A percentile compares a stretch with the other conserved stretches of the same genome.
phyloP scores from a whole-genome alignment of 345 rosid species.

The Carallia brachiata region DNA sequence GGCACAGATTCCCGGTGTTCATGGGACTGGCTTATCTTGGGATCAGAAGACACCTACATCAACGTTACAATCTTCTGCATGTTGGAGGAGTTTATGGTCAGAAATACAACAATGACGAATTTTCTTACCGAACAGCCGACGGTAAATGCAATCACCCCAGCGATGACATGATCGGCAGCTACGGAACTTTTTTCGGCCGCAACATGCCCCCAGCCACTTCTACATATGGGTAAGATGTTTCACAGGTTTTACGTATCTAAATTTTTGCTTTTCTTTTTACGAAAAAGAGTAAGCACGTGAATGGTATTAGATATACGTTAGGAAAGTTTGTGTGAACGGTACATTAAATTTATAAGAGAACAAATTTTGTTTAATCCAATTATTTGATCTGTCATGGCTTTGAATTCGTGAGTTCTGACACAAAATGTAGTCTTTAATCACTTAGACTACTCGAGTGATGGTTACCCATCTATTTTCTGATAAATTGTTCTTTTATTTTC shows the following conservation, averaged over 20 bases:
- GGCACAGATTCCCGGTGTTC: slow-evolving; percentile 67
- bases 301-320: too few relatives aligned
- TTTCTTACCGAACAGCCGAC: slow-evolving; percentile 57
- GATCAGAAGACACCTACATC: slow-evolving; percentile 64
- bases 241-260: too few relatives aligned
- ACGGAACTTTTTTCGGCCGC: slow-evolving; percentile 59
- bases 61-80: slow-evolving; percentile 64
- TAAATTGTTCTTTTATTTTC: too few relatives aligned
- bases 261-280: too few relatives aligned
- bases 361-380: too few relatives aligned
- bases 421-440: too few relatives aligned
- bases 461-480: not conserved
- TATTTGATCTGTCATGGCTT: too few relatives aligned
- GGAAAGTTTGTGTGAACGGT: too few relatives aligned
- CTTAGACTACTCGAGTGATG: too few relatives aligned
- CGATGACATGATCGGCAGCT: slow-evolving; percentile 57
- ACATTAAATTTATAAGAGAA: too few relatives aligned
- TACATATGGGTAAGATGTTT: slow-evolving; percentile 37
- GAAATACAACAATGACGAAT: slow-evolving; percentile 44
- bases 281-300: too few relatives aligned
- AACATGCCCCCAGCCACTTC: slow-evolving; percentile 63
- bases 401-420: too few relatives aligned
- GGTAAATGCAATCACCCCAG: slow-evolving; percentile 65
- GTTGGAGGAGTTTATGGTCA: slow-evolving; percentile 52
- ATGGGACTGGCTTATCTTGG: slow-evolving; percentile 60